phyloP scores from a whole-genome alignment of 2,329 filamentous ascomycete species.

The Cytospora piceae region DNA sequence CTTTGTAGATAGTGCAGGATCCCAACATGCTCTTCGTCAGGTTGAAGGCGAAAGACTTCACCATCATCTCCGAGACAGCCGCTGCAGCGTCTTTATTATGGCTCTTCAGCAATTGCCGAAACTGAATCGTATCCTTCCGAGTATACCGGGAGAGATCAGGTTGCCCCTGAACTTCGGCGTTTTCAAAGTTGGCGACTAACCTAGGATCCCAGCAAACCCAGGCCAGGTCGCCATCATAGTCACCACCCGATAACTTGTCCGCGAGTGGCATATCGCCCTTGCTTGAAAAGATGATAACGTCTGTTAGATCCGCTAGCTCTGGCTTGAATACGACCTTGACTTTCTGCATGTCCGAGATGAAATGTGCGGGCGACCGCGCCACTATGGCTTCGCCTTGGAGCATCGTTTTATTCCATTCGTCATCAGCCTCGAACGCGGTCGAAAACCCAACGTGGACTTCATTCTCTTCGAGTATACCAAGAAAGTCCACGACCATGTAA shows the following conservation, averaged over 20 bases:
- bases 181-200: conserved; percentile 69
- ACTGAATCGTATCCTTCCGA: conserved; percentile 49
- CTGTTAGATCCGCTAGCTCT: conserved; percentile 68
- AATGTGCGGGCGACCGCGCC: conserved; percentile 70
- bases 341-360: conserved; percentile 73
- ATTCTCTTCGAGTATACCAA: conserved; percentile 60
- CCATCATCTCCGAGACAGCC: conserved; percentile 52
- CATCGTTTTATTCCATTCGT: conserved; percentile 53
- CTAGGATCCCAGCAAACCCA: conserved; percentile 76
- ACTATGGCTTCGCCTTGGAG: conserved; percentile 66
- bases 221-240: conserved; percentile 80
- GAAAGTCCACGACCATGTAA: conserved; percentile 72
- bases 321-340: conserved; percentile 62
- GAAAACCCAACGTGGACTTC: conserved; percentile 74
- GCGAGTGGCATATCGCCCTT: conserved; percentile 67
- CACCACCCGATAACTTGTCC: conserved; percentile 74
- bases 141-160: conserved; percentile 56
- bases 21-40: conserved; percentile 63
- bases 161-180: conserved; percentile 53
- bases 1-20: conserved; percentile 65
- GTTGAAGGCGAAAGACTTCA: conserved; percentile 60
- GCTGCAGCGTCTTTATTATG: conserved; percentile 31
- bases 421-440: conserved; percentile 60
- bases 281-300: conserved; percentile 78
- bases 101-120: conserved; percentile 47